phyloP scores from a whole-genome alignment of 2,329 filamentous ascomycete species.

The Ilyonectria mors-panacis region DNA sequence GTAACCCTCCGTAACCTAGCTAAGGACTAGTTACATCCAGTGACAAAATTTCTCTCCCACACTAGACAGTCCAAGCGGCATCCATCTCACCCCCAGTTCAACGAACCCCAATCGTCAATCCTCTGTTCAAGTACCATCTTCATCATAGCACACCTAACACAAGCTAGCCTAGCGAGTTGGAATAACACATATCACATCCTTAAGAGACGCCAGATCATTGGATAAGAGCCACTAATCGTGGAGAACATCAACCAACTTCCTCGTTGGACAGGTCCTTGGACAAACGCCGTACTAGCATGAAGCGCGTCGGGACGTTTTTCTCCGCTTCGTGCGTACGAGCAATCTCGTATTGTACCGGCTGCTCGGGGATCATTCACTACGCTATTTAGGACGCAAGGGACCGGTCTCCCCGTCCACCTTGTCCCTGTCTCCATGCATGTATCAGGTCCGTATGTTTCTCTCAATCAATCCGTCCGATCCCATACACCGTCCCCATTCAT shows the following conservation, averaged over 20 bases:
- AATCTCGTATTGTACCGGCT: neutral
- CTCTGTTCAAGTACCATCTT: neutral
- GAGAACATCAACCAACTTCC: neutral
- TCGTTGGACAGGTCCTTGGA: neutral
- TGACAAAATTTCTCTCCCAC: slow-evolving; percentile 8
- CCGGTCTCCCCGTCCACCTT: neutral
- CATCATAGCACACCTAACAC: neutral
- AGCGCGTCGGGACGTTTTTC: neutral
- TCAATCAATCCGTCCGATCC: neutral
- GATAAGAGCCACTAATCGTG: neutral
- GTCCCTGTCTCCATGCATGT: slow-evolving; percentile 9
- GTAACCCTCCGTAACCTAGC: neutral
- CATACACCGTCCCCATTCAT: slow-evolving; percentile 1
- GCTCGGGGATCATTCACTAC: slow-evolving; percentile 12
- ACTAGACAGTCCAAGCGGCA: neutral
- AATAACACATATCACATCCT: neutral
- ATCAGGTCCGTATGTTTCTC: neutral
- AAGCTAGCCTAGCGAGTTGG: no score
- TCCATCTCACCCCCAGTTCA: neutral
- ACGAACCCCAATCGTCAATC: neutral
- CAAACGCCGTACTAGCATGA: neutral
- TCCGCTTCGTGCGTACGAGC: neutral
- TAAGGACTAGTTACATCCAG: slow-evolving; percentile 6
- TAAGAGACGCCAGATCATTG: neutral
- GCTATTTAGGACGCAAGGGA: neutral